Conservation (phyloP, 2,329 filamentous ascomycete genomes). For the Trichoderma harzianum region DNA sequence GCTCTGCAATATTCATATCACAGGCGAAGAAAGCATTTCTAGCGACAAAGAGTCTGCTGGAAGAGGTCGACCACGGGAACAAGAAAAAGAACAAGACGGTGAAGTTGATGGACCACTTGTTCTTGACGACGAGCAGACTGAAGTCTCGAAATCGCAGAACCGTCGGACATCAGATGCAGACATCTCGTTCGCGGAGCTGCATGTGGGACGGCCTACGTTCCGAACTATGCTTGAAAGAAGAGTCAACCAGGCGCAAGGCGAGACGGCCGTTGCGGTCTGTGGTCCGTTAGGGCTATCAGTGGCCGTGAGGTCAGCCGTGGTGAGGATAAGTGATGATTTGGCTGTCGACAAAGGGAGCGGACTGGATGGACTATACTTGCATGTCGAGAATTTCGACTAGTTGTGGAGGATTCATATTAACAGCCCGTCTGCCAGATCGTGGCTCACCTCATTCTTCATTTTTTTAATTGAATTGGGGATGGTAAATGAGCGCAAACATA, state of each 20-base stretch:
- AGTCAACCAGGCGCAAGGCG: not conserved
- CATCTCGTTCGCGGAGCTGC: not conserved
- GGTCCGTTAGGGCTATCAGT: not conserved
- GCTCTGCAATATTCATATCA: not conserved
- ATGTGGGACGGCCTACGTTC: not conserved
- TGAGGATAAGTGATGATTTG: not conserved
- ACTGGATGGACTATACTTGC: not conserved
- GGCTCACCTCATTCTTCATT: not conserved
- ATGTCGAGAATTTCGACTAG: slow-evolving; percentile 8
- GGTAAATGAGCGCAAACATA: not conserved
- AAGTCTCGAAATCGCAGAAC: not conserved
- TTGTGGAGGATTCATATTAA: not conserved
- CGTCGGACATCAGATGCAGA: not conserved
- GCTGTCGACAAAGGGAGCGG: not conserved
- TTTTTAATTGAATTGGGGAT: not conserved
- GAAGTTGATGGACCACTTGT: not conserved
- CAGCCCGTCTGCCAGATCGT: not conserved
- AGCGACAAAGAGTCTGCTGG: not conserved
- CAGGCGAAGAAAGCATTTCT: not conserved
- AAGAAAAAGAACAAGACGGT: not conserved
- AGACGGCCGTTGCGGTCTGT: not conserved
- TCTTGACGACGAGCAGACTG: not conserved
- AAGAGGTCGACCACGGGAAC: not conserved
- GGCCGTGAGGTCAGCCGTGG: not conserved
- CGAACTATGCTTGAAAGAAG: not conserved